Evolutionary conservation across 441 rosid genomes (phyloP).

Genomic region (Erysimum pusillum): DNA sequence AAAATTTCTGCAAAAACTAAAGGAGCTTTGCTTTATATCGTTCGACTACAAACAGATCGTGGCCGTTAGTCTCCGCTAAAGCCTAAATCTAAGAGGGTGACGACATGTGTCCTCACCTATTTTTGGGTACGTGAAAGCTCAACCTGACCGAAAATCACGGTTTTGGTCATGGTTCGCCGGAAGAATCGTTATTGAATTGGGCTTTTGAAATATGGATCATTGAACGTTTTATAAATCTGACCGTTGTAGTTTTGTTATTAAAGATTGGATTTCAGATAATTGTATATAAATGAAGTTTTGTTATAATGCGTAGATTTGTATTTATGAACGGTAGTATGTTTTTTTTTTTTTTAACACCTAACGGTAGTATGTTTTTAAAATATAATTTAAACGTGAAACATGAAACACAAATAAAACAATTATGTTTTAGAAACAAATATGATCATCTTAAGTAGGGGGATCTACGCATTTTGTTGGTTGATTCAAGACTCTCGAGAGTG

Average conservation of each 20-base stretch:
- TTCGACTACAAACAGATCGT: constrained; percentile 19
- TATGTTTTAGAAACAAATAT: neutral
- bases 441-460: neutral
- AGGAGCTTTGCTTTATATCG: constrained; percentile 29
- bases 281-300: neutral
- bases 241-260: neutral
- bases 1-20: constrained; percentile 22
- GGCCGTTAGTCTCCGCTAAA: constrained; percentile 18
- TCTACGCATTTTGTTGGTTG: neutral
- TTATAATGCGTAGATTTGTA: neutral
- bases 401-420: no score
- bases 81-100: constrained; percentile 26
- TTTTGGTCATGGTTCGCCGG: constrained; percentile 20
- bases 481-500: neutral
- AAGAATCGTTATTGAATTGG: constrained; percentile 18
- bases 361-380: no score
- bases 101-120: constrained; percentile 33
- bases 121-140: constrained; percentile 7
- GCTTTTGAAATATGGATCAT: constrained; percentile 7
- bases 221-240: neutral
- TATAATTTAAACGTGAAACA: no score
- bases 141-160: neutral
- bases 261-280: neutral
- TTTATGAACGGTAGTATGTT: neutral
- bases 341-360: no score